Conservation (phyloP, 345 rosid genomes). For the Gossypium mustelinum region DNA sequence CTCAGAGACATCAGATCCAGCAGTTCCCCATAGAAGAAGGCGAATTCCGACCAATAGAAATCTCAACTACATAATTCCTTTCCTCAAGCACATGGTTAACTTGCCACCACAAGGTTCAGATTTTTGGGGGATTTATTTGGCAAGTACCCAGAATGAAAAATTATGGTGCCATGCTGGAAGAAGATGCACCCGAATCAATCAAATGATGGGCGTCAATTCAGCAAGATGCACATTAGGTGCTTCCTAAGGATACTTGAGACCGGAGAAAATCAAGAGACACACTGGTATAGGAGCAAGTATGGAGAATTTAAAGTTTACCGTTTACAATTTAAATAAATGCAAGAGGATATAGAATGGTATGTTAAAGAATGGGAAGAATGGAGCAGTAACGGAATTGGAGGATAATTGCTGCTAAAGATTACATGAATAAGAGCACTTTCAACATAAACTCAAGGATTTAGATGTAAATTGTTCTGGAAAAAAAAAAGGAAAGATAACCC, state of each 20-base stretch:
- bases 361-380: not conserved
- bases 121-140: not conserved
- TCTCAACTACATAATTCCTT: not conserved
- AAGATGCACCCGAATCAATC: not conserved
- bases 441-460: not conserved
- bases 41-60: not conserved
- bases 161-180: conserved; percentile 5
- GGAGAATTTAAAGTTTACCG: not conserved
- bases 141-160: not conserved
- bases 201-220: not conserved
- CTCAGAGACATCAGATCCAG: not conserved
- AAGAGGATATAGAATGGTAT: not conserved
- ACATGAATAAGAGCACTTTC: not conserved
- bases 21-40: not conserved
- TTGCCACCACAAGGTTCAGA: not conserved
- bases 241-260: not conserved
- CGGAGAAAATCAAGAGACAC: conserved; percentile 2
- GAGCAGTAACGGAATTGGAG: not conserved
- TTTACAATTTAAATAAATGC: not conserved
- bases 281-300: not conserved
- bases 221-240: not conserved
- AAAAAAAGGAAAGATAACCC: not conserved
- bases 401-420: not conserved
- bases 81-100: not conserved
- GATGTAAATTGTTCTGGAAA: not conserved